These are phyloP conservation scores for Penicillium sp. DNA, from an alignment of 2,329 filamentous ascomycete species.

Conservation along the genomic window DNA sequence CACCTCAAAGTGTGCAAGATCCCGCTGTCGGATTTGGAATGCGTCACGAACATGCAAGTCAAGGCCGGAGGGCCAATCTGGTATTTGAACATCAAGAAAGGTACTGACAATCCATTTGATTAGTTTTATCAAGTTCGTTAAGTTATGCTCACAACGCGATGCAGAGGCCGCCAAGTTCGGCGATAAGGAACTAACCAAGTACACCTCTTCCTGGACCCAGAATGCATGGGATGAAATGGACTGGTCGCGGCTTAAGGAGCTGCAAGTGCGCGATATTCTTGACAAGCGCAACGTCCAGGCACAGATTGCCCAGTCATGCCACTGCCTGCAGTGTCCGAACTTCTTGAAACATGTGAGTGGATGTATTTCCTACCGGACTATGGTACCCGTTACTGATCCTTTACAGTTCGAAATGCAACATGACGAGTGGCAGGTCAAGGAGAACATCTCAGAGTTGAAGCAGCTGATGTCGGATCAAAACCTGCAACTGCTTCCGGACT, in stretches of 20 bases:
- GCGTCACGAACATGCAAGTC: constrained; percentile 66
- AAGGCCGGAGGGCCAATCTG: constrained; percentile 49
- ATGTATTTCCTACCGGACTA: background rate
- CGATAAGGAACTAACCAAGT: constrained; percentile 62
- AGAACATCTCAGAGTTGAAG: constrained; percentile 82
- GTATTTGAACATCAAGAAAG: constrained; percentile 49
- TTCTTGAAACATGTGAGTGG: constrained; percentile 81
- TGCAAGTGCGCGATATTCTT: constrained; percentile 74
- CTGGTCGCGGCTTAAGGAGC: constrained; percentile 73
- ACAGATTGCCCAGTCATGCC: constrained; percentile 57
- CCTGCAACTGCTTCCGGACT: constrained; percentile 89
- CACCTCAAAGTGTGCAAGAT: constrained; percentile 65
- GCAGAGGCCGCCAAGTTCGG: constrained; percentile 55
- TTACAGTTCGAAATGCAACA: constrained; percentile 86
- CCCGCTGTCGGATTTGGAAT: constrained; percentile 74
- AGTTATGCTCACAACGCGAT: constrained; percentile 7
- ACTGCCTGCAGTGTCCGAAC: constrained; percentile 65
- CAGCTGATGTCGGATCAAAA: constrained; percentile 94
- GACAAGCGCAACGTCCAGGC: constrained; percentile 65
- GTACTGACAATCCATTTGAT: constrained; percentile 25
- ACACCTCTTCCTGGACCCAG: constrained; percentile 66
- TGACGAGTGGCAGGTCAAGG: constrained; percentile 92
- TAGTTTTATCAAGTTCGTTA: constrained; percentile 10
- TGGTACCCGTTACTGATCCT: background rate
- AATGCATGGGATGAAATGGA: constrained; percentile 79